These are phyloP conservation scores for Zancudomyces culisetae DNA, from an alignment of 371 early-diverging fungal genomes.

Conservation along the genomic window DNA sequence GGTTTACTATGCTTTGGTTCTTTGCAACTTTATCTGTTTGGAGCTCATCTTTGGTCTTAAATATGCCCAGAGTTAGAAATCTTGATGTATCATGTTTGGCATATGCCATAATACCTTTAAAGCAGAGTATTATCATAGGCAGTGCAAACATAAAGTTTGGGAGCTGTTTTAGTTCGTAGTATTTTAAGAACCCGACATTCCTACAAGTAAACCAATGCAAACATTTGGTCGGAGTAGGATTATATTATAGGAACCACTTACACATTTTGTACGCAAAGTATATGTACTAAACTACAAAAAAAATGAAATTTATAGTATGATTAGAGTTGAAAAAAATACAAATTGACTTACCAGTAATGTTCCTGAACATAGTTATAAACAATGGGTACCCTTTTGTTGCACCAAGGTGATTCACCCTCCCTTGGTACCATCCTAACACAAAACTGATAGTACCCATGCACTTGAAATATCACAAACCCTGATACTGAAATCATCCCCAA, in stretches of 20 bases:
- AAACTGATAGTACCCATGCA: constrained; percentile 39
- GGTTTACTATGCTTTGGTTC: background rate
- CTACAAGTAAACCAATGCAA: background rate
- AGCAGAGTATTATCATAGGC: constrained; percentile 51
- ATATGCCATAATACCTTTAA: constrained; percentile 36
- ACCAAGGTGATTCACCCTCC: constrained; percentile 40
- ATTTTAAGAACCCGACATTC: constrained; percentile 60
- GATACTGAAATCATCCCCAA: constrained; percentile 26
- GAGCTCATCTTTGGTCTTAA: background rate
- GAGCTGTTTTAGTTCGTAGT: constrained; percentile 59
- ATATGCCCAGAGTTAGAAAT: constrained; percentile 12
- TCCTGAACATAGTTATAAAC: constrained; percentile 72
- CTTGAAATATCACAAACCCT: constrained; percentile 50
- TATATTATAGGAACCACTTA: too few relatives aligned
- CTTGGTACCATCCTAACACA: constrained; percentile 25
- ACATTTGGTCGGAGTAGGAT: too few relatives aligned
- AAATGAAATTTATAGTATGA: background rate
- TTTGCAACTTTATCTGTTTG: background rate
- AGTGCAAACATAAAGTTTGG: constrained; percentile 78
- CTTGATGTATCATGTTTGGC: constrained; percentile 27
- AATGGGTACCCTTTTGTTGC: constrained; percentile 32
- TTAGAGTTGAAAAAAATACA: constrained; percentile 6
- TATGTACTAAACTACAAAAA: constrained; percentile 15
- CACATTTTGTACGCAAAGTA: constrained; percentile 10
- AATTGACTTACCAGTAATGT: constrained; percentile 48